These are phyloP conservation scores for Ceratobasidium theobromae DNA, from an alignment of 1,284 basidiomycete species.

Conservation along the genomic window DNA sequence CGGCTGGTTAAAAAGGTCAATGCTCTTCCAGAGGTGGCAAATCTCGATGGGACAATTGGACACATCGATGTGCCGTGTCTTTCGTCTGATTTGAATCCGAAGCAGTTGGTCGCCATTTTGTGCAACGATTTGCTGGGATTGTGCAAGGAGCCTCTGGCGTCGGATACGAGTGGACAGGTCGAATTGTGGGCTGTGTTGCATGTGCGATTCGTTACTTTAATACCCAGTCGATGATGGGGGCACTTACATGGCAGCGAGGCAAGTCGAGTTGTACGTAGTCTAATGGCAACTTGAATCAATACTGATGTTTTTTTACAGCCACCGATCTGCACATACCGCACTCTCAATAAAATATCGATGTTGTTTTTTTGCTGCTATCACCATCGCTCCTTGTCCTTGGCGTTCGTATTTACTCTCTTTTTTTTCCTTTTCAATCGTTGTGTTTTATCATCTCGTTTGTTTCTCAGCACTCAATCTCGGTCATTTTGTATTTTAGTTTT, in stretches of 20 bases:
- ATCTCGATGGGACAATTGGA: slow-evolving; percentile 70
- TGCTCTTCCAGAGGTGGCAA: slow-evolving; percentile 80
- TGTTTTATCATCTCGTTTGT: too few relatives aligned
- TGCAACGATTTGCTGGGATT: slow-evolving; percentile 93
- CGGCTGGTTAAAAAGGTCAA: slow-evolving; percentile 87
- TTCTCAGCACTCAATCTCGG: too few relatives aligned
- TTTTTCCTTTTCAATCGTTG: neutral
- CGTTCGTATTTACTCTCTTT: neutral
- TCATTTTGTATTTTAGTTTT: too few relatives aligned
- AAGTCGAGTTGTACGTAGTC: slow-evolving; percentile 41
- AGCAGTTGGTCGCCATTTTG: slow-evolving; percentile 74
- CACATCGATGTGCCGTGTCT: slow-evolving; percentile 88
- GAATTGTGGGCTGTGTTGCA: slow-evolving; percentile 91
- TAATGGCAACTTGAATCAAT: slow-evolving; percentile 28
- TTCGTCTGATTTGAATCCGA: slow-evolving; percentile 75
- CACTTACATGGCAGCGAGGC: slow-evolving; percentile 89
- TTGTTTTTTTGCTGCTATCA: neutral
- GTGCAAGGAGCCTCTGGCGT: slow-evolving; percentile 76
- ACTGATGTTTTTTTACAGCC: slow-evolving; percentile 45
- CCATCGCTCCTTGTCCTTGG: neutral
- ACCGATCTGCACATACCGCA: slow-evolving; percentile 66
- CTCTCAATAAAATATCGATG: slow-evolving; percentile 48
- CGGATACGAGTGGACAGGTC: slow-evolving; percentile 68
- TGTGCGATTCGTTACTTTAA: slow-evolving; percentile 94
- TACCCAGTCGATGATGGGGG: slow-evolving; percentile 76